phyloP scores from a whole-genome alignment of 495 filamentous ascomycete genomes.

The Xylaria longipes region DNA sequence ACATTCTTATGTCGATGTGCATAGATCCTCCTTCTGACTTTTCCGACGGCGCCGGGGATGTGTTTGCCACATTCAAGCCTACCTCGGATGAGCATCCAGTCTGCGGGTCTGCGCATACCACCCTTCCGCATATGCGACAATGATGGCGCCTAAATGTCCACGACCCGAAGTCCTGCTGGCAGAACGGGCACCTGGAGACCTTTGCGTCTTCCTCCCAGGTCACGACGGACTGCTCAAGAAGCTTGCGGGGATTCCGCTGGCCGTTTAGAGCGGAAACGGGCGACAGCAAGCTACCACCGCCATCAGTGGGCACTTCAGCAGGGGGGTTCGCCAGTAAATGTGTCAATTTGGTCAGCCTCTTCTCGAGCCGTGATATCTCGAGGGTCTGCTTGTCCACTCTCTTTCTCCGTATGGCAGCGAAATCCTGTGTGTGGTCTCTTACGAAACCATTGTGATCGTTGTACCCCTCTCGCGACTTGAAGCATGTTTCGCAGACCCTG shows the following conservation, averaged over 20 bases:
- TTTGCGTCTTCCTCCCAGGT: conserved; percentile 92
- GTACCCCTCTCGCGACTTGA: conserved; percentile 94
- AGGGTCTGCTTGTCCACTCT: conserved; percentile 82
- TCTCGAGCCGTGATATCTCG: conserved; percentile 88
- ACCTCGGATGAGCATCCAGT: conserved; percentile 88
- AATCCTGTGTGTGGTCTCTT: conserved; percentile 72
- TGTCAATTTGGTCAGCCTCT: conserved; percentile 87
- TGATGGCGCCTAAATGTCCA: conserved; percentile 93
- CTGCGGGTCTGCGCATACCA: conserved; percentile 85
- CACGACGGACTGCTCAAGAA: conserved; percentile 88
- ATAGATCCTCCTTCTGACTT: conserved; percentile 57
- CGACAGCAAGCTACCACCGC: conserved; percentile 36
- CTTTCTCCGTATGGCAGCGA: conserved; percentile 70
- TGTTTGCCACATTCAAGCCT: conserved; percentile 71
- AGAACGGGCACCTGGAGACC: conserved; percentile 86
- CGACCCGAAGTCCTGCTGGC: conserved; percentile 88
- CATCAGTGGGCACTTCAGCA: conserved; percentile 54
- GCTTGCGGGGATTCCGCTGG: conserved; percentile 69
- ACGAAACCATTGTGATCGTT: conserved; percentile 80
- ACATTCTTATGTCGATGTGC: conserved; percentile 85
- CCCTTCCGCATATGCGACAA: conserved; percentile 88
- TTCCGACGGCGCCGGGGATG: conserved; percentile 31
- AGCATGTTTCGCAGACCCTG: conserved; percentile 95
- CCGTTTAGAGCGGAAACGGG: conserved; percentile 42
- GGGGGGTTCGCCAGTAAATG: conserved; percentile 77